Percentiles rank a stretch among this genome's conserved stretches.
These are phyloP conservation scores for Spathaspora boniae DNA, from an alignment of 805 yeast species.

Conservation along the genomic window DNA sequence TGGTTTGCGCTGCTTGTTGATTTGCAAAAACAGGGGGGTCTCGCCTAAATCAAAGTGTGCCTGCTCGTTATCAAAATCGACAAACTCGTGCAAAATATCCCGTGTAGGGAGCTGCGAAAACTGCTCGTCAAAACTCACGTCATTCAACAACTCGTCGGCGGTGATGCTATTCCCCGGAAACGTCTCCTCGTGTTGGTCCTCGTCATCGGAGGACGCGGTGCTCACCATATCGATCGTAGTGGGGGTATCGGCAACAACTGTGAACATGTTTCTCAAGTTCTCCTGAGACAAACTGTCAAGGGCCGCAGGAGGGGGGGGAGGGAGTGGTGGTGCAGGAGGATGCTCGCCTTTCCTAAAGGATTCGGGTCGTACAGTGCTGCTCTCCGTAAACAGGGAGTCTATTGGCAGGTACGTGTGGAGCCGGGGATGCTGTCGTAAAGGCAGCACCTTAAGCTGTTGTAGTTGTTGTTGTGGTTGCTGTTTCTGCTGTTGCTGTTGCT, in stretches of 20 bases:
- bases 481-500: slow-evolving; percentile 2
- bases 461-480: slow-evolving; percentile 1
- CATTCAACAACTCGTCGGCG: slow-evolving; percentile 15
- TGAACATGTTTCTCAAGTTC: neutral
- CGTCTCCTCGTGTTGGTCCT: neutral
- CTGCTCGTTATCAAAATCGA: slow-evolving; percentile 10
- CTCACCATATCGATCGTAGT: slow-evolving; percentile 8
- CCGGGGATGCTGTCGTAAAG: neutral
- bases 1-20: too few relatives aligned
- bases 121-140: slow-evolving; percentile 13
- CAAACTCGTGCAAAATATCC: slow-evolving; percentile 10
- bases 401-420: neutral
- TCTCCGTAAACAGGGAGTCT: too few relatives aligned
- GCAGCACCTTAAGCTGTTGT: neutral
- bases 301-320: too few relatives aligned
- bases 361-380: too few relatives aligned
- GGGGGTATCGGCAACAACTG: slow-evolving; percentile 6
- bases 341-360: too few relatives aligned
- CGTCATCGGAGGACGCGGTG: neutral
- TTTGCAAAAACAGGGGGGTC: neutral
- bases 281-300: too few relatives aligned
- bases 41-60: neutral
- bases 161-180: slow-evolving; percentile 9
- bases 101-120: slow-evolving; percentile 3
- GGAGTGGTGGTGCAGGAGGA: too few relatives aligned